Base-by-base conservation (phyloP, 129 eudicot genomes). In the Calendula officinalis region DNA sequence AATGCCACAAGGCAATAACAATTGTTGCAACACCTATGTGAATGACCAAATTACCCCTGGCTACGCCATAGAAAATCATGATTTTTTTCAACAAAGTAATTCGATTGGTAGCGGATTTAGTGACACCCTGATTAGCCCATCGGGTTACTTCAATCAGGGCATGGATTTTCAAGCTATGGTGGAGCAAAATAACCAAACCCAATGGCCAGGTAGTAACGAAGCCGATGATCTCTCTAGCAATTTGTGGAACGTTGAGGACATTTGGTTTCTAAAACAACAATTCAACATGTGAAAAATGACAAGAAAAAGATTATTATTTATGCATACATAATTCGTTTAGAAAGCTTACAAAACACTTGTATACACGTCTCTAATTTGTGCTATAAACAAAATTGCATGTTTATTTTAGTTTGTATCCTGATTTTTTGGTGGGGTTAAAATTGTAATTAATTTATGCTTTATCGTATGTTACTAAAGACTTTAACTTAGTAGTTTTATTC, bases 221-320 rank as follows among this genome's bases (percentile, higher is more conserved):
- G 66, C 66, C 41, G 66, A 68, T 37, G 94, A 76, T 54, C 47
- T 73, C 66, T 77, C 81, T 3, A 88, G 78, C 58, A 72, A 63
- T 64, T 67, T 79, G 80, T 91, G 98, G 98, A 87, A 78, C 65
- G 86, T 71, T 54, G 97, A 88, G 69, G 98, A 91, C 52, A 64
- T 82, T 53, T 84, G 77, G 82, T 77, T 77, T 67, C 70, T 84
- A 41, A 90, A 83, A 50, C 94, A 91, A 52, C 96, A 87, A 75
- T 75, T 88, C 82, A 77, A 69, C 92, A 63, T 76, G 70, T 79
- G 78, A 73, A 12, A 69, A 49, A 49, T 14, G 38, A 27, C 33
- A 12, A 14, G 17, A 71, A 44, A 37, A 36, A 4, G 57, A 22
- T 56, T 44, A 68, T 54, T 54, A 54, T 22, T 43, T 56, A 64